Base-by-base conservation (phyloP, 2,329 filamentous ascomycete species). In the Geosmithia flava region DNA sequence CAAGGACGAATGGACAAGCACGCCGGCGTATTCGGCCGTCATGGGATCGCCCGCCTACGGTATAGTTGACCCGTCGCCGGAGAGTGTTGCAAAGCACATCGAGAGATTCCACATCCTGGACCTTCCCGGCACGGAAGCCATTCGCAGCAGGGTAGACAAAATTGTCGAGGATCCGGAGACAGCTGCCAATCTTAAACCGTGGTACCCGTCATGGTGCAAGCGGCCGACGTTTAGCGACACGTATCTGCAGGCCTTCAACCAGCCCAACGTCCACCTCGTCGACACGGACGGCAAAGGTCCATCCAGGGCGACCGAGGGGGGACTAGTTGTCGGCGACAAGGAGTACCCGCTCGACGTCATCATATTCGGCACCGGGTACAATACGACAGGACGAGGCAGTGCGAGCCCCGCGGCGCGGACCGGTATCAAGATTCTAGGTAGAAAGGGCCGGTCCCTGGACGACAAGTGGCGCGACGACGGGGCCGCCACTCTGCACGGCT, bases 131-230 rank as follows among this genome's bases (percentile, higher is more conserved):
- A 60, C 65, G 39, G 68, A 78, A 17, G 51, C 57, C 2, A 57
- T 75, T n/a, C 70, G 76, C 1, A 59, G 58, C 3, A 68, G 73
- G 2, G 64, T 71, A 6, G 68, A 72, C n/a, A 54, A 63, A 0
- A 59, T 73, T n/a, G 77, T 83, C n/a, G 59, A 70, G 39, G 70
- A 82, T 53, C 59, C 60, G 11, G 59, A 58, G 1, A 76, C 70
- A 0, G 78, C 79, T 0, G 66, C 68, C 27, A 67, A 60, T 2
- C 66, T 83, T 7, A 76, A 78, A 55, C 65, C 77, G 0, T 81
- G 75, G 74, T 84, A 83, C 55, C 70, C 74, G 0, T 61, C 62
- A 0, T 81, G 74, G 70, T 84, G 80, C 65, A 84, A 84, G 58
- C 71, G 80, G 0, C 78, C 80, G 0, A 72, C 67, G 41, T 83